phyloP scores from a whole-genome alignment of 768 basidiomycete species.

The Saitozyma podzolica region DNA sequence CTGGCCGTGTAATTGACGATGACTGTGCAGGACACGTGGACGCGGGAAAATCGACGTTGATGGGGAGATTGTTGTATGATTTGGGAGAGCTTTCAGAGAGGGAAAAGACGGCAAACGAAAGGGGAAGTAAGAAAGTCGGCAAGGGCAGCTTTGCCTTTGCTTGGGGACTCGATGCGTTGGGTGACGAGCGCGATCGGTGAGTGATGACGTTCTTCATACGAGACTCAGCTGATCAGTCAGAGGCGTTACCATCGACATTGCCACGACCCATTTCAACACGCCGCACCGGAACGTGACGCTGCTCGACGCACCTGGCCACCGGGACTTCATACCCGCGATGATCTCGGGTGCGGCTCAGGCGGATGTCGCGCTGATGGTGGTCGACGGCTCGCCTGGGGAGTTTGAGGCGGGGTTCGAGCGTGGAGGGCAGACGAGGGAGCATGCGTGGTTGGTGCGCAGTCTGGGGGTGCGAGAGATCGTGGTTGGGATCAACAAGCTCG shows the following conservation, averaged over 20 bases:
- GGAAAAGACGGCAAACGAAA: constrained; percentile 76
- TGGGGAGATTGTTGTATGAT: constrained; percentile 92
- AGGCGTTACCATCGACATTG: constrained; percentile 98
- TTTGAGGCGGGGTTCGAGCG: constrained; percentile 95
- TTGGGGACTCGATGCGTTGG: constrained; percentile 91
- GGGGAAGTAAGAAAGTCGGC: constrained; percentile 82
- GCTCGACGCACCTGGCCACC: constrained; percentile 96
- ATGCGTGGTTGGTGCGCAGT: constrained; percentile 84
- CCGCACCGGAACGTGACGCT: constrained; percentile 77
- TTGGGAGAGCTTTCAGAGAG: constrained; percentile 85
- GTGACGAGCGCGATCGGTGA: constrained; percentile 89
- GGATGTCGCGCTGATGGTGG: constrained; percentile 88
- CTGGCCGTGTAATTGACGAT: neutral
- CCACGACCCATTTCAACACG: constrained; percentile 74
- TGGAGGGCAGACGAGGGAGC: constrained; percentile 94
- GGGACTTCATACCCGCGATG: constrained; percentile 99
- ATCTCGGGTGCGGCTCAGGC: constrained; percentile 98
- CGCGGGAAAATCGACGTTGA: constrained; percentile 96
- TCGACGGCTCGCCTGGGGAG: constrained; percentile 84
- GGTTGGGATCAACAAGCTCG: constrained; percentile 92
- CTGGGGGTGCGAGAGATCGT: constrained; percentile 88
- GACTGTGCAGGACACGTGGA: constrained; percentile 81
- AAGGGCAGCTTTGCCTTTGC: constrained; percentile 98
- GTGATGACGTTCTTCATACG: constrained; percentile 16
- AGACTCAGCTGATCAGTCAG: constrained; percentile 54